These are phyloP conservation scores for Dissophora globulifera DNA, from an alignment of 192 early-diverging fungal species.

Conservation along the genomic window DNA sequence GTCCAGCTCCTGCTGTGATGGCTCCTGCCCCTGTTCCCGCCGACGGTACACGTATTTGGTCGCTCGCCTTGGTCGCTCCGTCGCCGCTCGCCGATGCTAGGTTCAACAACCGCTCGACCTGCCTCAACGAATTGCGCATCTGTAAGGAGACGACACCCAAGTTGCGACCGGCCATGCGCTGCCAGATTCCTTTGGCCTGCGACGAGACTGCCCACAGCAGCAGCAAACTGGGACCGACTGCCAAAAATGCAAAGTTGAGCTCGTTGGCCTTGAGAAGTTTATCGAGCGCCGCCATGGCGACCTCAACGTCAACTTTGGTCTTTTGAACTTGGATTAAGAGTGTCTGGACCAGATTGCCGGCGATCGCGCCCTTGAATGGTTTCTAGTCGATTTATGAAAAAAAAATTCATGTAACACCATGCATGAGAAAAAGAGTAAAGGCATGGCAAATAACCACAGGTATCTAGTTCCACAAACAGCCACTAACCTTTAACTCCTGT, in stretches of 20 bases:
- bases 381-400: conserved; percentile 34
- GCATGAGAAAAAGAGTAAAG: background rate
- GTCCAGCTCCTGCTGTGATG: background rate
- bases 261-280: conserved; percentile 94
- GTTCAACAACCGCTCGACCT: conserved; percentile 69
- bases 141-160: conserved; percentile 52
- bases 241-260: conserved; percentile 93
- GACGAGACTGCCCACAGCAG: conserved; percentile 61
- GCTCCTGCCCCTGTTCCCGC: background rate
- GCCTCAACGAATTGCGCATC: conserved; percentile 63
- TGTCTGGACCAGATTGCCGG: conserved; percentile 73
- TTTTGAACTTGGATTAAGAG: conserved; percentile 91
- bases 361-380: conserved; percentile 57
- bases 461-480: too few relatives aligned
- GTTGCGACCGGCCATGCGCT: conserved; percentile 53
- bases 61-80: conserved; percentile 1
- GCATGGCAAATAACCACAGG: too few relatives aligned
- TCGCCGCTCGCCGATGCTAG: conserved; percentile 23
- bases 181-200: conserved; percentile 52
- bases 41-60: background rate
- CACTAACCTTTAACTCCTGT: conserved; percentile 71
- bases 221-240: conserved; percentile 77
- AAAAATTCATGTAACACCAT: conserved; percentile 1
- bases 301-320: conserved; percentile 92
- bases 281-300: conserved; percentile 92